Evolutionary conservation across 768 basidiomycete species (phyloP), one percentile per base, ranked within the genome.

Genomic region (Auriscalpium vulgare): DNA sequence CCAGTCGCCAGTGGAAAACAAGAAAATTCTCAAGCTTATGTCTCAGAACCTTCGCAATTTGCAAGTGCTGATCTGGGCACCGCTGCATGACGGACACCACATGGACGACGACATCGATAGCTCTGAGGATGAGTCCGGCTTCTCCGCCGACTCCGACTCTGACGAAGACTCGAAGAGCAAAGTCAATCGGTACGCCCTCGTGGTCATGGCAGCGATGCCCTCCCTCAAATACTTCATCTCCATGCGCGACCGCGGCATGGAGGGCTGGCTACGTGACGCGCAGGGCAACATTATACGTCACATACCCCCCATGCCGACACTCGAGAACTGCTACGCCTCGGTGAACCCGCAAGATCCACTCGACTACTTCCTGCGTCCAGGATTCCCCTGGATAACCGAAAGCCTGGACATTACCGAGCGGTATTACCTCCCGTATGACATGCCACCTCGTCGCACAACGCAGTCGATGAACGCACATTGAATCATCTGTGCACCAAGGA

Each of bases 61-160:
- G 46, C 53, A 59, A 37, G 57, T 60, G 10, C 52, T 59, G 57
- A 56, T 59, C 0, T 60, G 59, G 57, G 57, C 57, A 5, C 59
- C 59, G 36, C 53, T 54, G 14, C 47, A 55, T 29, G 23, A 55
- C 40, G 51, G 45, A 0, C 46, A 19, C n/a, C 40, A 23, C n/a
- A 46, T 43, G 13, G 57, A 55, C 29, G 53, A 60, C 4, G 57
- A 55, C 29, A 50, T 56, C 4, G 43, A 51, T 16, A 50, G 34
- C 29, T 35, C 21, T 17, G 58, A 56, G 0, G 52, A 47, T 21
- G 44, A 40, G 23, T 58, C 56, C 4, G 59, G 59, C 17, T 60
- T 60, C 49, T 60, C 59, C 10, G 50, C 54, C 37, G 56, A 36
- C 14, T 60, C 59, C 35, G 53, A 52, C 9, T 50, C 56, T 35